Percentiles rank a stretch among this genome's conserved stretches.
phyloP scores from a whole-genome alignment of 2,329 filamentous ascomycete species.

The Diplodia corticola region DNA sequence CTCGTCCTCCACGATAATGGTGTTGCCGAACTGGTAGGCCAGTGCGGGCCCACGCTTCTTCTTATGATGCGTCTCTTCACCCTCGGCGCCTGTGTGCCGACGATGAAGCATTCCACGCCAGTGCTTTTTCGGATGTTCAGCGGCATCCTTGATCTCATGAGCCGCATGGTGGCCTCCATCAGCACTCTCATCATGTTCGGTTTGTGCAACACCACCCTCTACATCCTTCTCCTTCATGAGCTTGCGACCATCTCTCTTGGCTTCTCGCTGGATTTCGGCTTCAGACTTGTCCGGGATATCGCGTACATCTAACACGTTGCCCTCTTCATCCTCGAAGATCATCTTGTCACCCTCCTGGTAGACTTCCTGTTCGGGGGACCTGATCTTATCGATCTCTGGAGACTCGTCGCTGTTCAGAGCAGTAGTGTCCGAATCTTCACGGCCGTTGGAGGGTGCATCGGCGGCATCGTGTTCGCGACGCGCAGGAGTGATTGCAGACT shows the following conservation, averaged over 20 bases:
- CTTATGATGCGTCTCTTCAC: conserved; percentile 33
- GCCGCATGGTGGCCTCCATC: conserved; percentile 47
- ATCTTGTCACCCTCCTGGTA: conserved; percentile 80
- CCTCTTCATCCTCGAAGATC: conserved; percentile 81
- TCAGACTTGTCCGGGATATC: conserved; percentile 39
- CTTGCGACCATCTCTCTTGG: conserved; percentile 52
- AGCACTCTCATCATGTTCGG: conserved; percentile 41
- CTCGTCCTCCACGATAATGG: conserved; percentile 85
- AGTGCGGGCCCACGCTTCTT: conserved; percentile 67
- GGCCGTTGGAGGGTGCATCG: conserved; percentile 37
- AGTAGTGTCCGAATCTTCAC: conserved; percentile 48
- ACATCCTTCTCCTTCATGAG: conserved; percentile 56
- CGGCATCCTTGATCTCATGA: conserved; percentile 33
- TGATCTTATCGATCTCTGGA: conserved; percentile 36
- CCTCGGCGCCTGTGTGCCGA: conserved; percentile 42
- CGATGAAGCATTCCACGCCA: conserved; percentile 45
- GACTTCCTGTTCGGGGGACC: conserved; percentile 58
- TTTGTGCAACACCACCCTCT: conserved; percentile 46
- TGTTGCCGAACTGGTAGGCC: conserved; percentile 84
- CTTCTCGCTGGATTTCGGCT: conserved; percentile 63
- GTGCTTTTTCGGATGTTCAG: conserved; percentile 40
- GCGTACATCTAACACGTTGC: conserved; percentile 73
- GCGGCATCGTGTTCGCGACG: conserved; percentile 25
- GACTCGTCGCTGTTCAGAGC: conserved; percentile 46
- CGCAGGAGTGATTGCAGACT: conserved; percentile 81